Evolutionary conservation across 192 early-diverging fungal species (phyloP), one percentile per base, ranked within the genome.

Genomic region (Umbelopsis sp.): DNA sequence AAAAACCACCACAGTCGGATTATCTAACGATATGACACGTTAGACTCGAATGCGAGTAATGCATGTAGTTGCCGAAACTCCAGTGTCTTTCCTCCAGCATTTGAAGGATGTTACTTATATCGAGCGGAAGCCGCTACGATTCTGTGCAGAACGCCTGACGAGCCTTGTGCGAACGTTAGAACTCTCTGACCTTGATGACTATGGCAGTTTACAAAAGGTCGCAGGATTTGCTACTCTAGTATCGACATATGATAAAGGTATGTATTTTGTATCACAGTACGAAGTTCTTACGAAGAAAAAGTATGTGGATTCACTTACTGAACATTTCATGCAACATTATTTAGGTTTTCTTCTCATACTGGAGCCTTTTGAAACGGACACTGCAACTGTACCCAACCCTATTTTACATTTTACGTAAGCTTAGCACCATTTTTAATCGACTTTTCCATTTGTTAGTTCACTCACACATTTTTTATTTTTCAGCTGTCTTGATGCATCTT

Each of bases 11-110:
- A 11, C 8, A 41, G 7, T 41, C 0, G 38, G 12, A 11, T 41
- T n/a, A 56, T 69, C 54, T 24, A 21, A 24, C 10, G 36, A 20
- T 73, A 6, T 3, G 67, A 31, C 22, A 41, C 45, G 3, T 70
- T n/a, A 94, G 87, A 98, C 96, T 17, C 88, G 98, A 68, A 80
- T 99, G 87, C 87, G 98, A 44, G 95, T 98, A 9, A 88, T 97
- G 87, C 96, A 99, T 72, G 98, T 98, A 20, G 94, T 98, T 5
- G 97, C 97, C 20, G 98, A 98, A 76, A 95, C 91, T 32, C 96
- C 98, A 17, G 84, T 87, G 12, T 97, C 96, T 7, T 99, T 99
- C 71, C 74, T 99, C 34, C 89, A 92, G 72, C 95, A 98, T 79
- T 82, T 97, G 9, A 92, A 91, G 45, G 96, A 98, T 72, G 90